Conservation (phyloP, 371 early-diverging fungal genomes). For the Actinomortierella ambigua region DNA sequence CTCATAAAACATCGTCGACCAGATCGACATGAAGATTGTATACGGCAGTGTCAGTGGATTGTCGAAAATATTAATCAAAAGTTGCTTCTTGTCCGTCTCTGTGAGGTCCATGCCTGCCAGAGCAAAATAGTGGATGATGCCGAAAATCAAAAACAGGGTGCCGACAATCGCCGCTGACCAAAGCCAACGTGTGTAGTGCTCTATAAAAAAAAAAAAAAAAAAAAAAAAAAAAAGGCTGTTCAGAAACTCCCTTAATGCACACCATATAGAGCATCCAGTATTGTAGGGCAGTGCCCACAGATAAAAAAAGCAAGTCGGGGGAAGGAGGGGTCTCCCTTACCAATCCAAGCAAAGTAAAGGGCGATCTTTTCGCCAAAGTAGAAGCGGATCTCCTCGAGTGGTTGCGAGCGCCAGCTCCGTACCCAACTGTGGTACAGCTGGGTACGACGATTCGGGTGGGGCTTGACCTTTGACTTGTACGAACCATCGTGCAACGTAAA, state of each 20-base stretch:
- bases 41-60: constrained; percentile 56
- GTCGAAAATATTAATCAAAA: constrained; percentile 52
- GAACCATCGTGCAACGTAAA: constrained; percentile 42
- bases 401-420: constrained; percentile 32
- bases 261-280: background rate
- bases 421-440: constrained; percentile 29
- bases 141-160: constrained; percentile 52
- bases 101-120: background rate
- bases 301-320: background rate
- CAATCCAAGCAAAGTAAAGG: constrained; percentile 66
- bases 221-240: too few species aligned
- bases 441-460: constrained; percentile 35
- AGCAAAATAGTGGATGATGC: constrained; percentile 23
- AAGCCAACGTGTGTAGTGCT: constrained; percentile 52
- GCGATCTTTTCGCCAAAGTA: constrained; percentile 70
- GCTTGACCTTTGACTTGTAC: constrained; percentile 44
- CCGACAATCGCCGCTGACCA: constrained; percentile 51
- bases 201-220: background rate
- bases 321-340: too few species aligned
- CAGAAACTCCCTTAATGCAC: background rate
- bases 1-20: constrained; percentile 63
- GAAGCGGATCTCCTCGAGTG: constrained; percentile 50
- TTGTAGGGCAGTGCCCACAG: background rate
- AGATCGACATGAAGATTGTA: constrained; percentile 60
- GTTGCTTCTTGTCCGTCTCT: constrained; percentile 8